Evolutionary conservation across 1,139 yeast species (phyloP).

Genomic region (Diutina rugosa): DNA sequence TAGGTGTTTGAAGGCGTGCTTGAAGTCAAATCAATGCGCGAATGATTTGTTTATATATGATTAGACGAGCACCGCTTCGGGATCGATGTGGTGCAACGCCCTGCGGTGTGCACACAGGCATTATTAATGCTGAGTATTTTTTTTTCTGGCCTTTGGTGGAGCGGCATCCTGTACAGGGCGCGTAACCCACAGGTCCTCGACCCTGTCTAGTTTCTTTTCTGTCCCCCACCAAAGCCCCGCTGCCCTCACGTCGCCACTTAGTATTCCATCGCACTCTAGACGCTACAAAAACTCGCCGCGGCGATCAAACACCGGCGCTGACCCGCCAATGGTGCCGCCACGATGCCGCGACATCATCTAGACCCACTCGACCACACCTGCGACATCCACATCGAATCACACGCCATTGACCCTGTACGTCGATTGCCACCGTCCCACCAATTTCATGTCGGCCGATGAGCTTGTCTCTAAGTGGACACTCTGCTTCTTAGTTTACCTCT

Average conservation of each 20-base stretch:
- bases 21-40: neutral
- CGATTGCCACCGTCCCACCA: neutral
- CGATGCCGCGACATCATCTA: too few species aligned
- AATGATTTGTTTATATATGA: neutral
- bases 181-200: neutral
- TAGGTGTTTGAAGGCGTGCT: neutral
- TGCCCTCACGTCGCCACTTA: neutral
- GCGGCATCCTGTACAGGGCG: neutral
- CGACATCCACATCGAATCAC: neutral
- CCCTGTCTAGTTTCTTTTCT: neutral
- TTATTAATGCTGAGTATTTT: too few species aligned
- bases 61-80: neutral
- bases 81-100: neutral
- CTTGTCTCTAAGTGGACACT: neutral
- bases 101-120: neutral
- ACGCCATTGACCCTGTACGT: neutral
- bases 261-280: too few species aligned
- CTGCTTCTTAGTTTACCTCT: neutral
- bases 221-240: neutral
- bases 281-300: too few species aligned
- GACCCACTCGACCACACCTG: neutral
- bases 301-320: too few species aligned
- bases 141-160: neutral
- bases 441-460: neutral
- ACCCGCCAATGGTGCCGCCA: too few species aligned